Conservation (phyloP, 225 moss, liverwort and hornwort species). For the Bryum argenteum region DNA sequence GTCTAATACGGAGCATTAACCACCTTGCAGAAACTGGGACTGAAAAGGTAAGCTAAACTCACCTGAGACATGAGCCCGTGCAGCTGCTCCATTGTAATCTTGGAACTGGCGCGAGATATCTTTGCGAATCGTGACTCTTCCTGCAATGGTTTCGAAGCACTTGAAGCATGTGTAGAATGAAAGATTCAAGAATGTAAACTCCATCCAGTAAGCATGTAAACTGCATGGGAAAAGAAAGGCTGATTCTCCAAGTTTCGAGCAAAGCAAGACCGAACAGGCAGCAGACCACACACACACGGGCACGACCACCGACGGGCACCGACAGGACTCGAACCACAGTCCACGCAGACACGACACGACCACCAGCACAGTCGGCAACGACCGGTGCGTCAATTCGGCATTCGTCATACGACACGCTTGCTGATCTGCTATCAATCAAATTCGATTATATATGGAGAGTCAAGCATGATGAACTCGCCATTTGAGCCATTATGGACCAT, state of each 20-base stretch:
- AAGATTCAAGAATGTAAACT: neutral
- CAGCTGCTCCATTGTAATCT: conserved; percentile 96
- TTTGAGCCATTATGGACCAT: no score
- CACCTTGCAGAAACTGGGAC: neutral
- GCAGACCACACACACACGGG: no score
- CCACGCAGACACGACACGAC: no score
- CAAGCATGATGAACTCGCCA: no score
- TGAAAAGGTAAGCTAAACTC: neutral
- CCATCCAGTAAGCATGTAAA: neutral
- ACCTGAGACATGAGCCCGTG: conserved; percentile 94
- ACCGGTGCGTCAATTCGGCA: no score
- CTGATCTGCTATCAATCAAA: no score
- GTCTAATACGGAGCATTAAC: no score
- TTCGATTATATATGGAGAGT: no score
- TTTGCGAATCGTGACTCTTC: conserved; percentile 97
- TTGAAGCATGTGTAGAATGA: conserved; percentile 14
- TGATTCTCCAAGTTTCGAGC: neutral
- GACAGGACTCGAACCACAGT: no score
- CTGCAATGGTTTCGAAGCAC: conserved; percentile 46
- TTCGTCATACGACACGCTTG: no score
- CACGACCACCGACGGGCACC: no score
- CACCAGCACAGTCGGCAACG: no score
- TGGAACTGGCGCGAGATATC: conserved; percentile 97
- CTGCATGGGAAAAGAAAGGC: neutral
- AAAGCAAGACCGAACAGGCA: neutral